phyloP scores from a whole-genome alignment of 169 alveolate genomes.

The Plasmodium coatneyi region DNA sequence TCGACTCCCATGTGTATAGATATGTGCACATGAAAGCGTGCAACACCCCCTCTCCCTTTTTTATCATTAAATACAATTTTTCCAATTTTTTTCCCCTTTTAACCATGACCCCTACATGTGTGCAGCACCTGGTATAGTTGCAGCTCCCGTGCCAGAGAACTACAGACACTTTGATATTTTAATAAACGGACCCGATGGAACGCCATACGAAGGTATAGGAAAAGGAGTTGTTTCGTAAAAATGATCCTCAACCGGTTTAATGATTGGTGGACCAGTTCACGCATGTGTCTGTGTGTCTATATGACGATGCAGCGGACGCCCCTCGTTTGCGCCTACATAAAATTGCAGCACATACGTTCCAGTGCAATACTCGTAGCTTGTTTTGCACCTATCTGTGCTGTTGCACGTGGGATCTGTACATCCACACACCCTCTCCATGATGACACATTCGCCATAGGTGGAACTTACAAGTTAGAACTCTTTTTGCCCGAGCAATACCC shows the following conservation, averaged over 20 bases:
- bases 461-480: conserved; percentile 95
- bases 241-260: not conserved
- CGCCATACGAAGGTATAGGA: conserved; percentile 96
- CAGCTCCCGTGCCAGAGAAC: conserved; percentile 94
- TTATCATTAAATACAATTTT: not conserved
- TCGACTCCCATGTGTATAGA: not conserved
- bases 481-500: conserved; percentile 98
- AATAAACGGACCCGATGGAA: conserved; percentile 97
- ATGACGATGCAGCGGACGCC: not conserved
- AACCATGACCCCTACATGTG: not conserved
- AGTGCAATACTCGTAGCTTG: not conserved
- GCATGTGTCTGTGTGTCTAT: not conserved
- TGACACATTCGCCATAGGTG: conserved; percentile 80
- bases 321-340: not conserved
- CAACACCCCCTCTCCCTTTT: not conserved
- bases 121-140: conserved; percentile 95
- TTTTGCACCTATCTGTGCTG: not conserved
- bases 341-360: not conserved
- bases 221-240: not conserved
- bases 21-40: not conserved
- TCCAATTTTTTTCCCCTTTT: not conserved
- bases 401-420: not conserved
- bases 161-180: conserved; percentile 95
- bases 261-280: not conserved
- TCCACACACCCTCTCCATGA: not conserved